Base-by-base conservation (phyloP, 2,329 filamentous ascomycete species). In the Triangularia verruculosa region DNA sequence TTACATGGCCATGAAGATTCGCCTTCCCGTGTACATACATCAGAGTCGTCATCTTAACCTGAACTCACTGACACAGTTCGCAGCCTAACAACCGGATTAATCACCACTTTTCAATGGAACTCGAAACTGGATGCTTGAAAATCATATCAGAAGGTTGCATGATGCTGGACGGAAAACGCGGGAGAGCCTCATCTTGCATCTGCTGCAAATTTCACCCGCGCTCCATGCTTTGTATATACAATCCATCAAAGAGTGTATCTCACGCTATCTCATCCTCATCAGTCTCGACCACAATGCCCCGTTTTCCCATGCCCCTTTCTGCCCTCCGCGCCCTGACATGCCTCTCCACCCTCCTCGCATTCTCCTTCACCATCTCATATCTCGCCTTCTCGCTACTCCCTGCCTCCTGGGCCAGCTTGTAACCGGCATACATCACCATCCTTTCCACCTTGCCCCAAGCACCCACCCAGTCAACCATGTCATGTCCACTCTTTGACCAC, bases 371-470 rank as follows among this genome's bases (percentile, higher is more conserved):
- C 51, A 78, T 75, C 15, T 69, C 68, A 51, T 72, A 69, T 25
- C 70, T 68, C 51, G 54, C 61, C 62, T 11, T 54, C 24, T 66
- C 64, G 11, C 17, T 62, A 5, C 17, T 13, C 11, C 22, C 64
- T 0, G 57, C 65, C 4, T 66, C 67, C 11, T 65, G 74, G 1
- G 69, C 66, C 9, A 77, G 70, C 1, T 67, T 73, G 68, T 80
- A 82, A 1, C 83, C 83, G 0, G 78, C 77, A 25, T 71, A 75
- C 61, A 86, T 75, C 30, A 79, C 73, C 61, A 86, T 68, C 9
- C 73, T 74, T 0, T 75, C 77, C 2, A 86, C 74, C 71, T 85
- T 85, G 25, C 83, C 80, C 83, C 83, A 86, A 47, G 79, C 75
- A 3, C 77, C 77, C 0, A 74, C 75, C 84, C 84, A 87, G 68